A percentile compares a stretch with the other conserved stretches of the same genome.
These are phyloP conservation scores for Verbascum thapsus DNA, from an alignment of 257 asterid species.

Conservation along the genomic window DNA sequence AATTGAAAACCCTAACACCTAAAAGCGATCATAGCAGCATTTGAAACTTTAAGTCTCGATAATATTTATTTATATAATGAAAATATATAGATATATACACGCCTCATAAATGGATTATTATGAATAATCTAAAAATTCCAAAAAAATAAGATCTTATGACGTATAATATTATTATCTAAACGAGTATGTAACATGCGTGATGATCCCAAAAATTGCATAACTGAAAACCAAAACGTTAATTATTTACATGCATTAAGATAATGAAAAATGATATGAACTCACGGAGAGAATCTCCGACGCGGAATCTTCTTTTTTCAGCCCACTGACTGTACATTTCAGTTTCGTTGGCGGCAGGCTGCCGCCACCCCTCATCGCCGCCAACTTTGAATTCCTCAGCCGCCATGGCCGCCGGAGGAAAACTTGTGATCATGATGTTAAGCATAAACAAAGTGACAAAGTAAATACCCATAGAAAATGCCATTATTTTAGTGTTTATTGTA, in stretches of 20 bases:
- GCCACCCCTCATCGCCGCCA: slow-evolving; percentile 66
- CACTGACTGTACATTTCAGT: slow-evolving; percentile 53
- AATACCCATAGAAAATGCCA: slow-evolving; percentile 29
- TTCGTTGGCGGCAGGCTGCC: slow-evolving; percentile 43
- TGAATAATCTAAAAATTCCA: no score
- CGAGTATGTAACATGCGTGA: no score
- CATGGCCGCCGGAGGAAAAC: slow-evolving; percentile 18
- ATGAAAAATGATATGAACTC: slow-evolving; percentile 26
- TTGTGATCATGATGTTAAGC: slow-evolving; percentile 19
- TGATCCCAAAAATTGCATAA: no score
- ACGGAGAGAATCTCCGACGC: slow-evolving; percentile 72
- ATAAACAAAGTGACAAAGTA: slow-evolving; percentile 27
- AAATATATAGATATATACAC: no score
- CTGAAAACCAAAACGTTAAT: background rate
- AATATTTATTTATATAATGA: no score
- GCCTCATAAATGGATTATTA: no score
- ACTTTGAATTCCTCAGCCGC: slow-evolving; percentile 67
- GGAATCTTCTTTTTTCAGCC: slow-evolving; percentile 54
- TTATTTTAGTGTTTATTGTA: background rate
- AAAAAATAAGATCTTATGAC: no score
- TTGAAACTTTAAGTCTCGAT: no score
- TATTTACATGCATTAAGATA: no score
- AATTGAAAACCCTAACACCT: no score
- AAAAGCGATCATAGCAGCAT: no score
- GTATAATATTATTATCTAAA: no score